phyloP scores from a whole-genome alignment of 306 rosid genomes.

The Echinosophora koreensis region DNA sequence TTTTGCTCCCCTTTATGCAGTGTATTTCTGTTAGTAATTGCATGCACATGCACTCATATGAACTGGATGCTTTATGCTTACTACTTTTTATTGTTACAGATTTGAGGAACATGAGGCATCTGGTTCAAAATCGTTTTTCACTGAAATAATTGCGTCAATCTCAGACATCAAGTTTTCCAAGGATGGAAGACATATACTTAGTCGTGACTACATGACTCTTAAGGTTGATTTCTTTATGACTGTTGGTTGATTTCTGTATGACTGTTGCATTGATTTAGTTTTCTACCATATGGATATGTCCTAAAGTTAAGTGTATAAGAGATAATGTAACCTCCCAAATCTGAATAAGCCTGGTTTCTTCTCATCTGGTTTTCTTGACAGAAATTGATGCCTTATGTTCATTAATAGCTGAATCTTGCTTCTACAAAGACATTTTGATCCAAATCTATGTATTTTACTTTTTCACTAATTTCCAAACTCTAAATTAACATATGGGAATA shows the following conservation, averaged over 20 bases:
- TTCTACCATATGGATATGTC: background rate
- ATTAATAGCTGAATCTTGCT: background rate
- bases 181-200: constrained; percentile 75
- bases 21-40: background rate
- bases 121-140: constrained; percentile 78
- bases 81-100: constrained; percentile 49
- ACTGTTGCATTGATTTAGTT: constrained; percentile 25
- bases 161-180: constrained; percentile 76
- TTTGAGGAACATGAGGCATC: constrained; percentile 78
- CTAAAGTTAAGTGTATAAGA: background rate
- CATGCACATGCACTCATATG: background rate
- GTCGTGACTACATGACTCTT: constrained; percentile 87
- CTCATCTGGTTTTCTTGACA: background rate
- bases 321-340: background rate
- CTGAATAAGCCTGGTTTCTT: background rate
- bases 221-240: constrained; percentile 55
- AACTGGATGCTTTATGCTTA: constrained; percentile 12
- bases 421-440: background rate
- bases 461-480: background rate
- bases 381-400: background rate
- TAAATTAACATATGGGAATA: background rate
- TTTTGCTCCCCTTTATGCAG: background rate
- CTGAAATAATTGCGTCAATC: constrained; percentile 82
- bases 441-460: background rate
- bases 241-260: constrained; percentile 50